Percentiles rank a stretch among this genome's conserved stretches.
Conservation (phyloP, 2,329 filamentous ascomycete genomes). For the Fusarium pseudoanthophilum region DNA sequence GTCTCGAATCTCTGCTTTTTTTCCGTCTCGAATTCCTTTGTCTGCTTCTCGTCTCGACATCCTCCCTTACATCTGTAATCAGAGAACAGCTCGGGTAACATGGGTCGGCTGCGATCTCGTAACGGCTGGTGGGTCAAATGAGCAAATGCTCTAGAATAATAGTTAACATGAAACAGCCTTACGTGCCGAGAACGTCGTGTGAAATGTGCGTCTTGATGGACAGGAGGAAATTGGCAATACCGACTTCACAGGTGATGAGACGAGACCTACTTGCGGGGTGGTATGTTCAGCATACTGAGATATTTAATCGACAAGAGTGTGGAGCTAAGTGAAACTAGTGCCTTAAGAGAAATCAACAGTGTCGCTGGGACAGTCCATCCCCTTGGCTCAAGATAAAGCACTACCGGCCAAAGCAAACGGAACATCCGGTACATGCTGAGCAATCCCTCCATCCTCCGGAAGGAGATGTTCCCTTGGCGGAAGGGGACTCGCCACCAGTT, state of each 20-base stretch:
- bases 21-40: background rate
- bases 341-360: background rate
- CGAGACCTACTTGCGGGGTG: background rate
- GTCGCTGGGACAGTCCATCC: background rate
- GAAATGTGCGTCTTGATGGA: background rate
- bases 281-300: background rate
- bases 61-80: background rate
- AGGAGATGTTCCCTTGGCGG: background rate
- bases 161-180: background rate
- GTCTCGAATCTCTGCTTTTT: background rate
- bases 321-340: background rate
- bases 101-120: conserved; percentile 9
- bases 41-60: background rate
- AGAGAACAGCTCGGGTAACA: background rate
- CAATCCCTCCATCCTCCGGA: background rate
- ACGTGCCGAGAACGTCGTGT: conserved; percentile 9
- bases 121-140: conserved; percentile 3
- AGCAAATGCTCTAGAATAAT: background rate
- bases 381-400: background rate
- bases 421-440: background rate
- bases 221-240: background rate
- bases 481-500: background rate
- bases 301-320: background rate
- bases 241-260: conserved; percentile 4
- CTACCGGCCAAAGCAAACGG: background rate